These are phyloP conservation scores for Gonapodya prolifera DNA, from an alignment of 192 early-diverging fungal genomes.

Conservation along the genomic window DNA sequence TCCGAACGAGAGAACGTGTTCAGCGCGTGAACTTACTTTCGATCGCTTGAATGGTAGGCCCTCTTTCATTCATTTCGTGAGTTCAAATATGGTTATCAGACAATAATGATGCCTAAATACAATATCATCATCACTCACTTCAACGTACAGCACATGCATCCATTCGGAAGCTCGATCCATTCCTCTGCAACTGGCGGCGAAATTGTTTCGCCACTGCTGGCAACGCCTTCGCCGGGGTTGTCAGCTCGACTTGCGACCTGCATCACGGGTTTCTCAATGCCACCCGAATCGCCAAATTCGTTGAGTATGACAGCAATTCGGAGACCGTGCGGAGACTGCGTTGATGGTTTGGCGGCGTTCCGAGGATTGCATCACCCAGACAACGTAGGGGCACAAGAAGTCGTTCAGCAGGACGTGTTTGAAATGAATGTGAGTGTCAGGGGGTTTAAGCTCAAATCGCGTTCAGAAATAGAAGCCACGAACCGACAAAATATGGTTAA, in stretches of 20 bases:
- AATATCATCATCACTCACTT: slow-evolving; percentile 92
- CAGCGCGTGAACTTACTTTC: neutral
- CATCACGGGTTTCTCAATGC: slow-evolving; percentile 85
- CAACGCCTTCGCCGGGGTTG: slow-evolving; percentile 33
- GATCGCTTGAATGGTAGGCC: neutral
- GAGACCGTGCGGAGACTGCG: slow-evolving; percentile 53
- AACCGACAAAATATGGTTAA: neutral
- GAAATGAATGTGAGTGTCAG: too few relatives aligned
- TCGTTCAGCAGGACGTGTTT: too few relatives aligned
- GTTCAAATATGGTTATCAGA: too few relatives aligned
- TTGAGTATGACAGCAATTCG: slow-evolving; percentile 97
- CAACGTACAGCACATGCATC: slow-evolving; percentile 94
- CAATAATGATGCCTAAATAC: too few relatives aligned
- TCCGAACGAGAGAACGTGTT: too few relatives aligned
- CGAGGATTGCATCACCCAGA: too few relatives aligned
- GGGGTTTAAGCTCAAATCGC: too few relatives aligned
- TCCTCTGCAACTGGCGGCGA: slow-evolving; percentile 56
- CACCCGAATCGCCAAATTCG: slow-evolving; percentile 94
- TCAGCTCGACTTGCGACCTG: neutral
- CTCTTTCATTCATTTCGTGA: too few relatives aligned
- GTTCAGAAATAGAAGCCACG: neutral
- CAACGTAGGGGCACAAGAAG: too few relatives aligned
- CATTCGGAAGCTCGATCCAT: slow-evolving; percentile 95
- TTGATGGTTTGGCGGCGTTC: too few relatives aligned
- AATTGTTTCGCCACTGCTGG: slow-evolving; percentile 21